These are phyloP conservation scores for Xylogone sp. DNA, from an alignment of 2,329 filamentous ascomycete genomes.

Conservation along the genomic window DNA sequence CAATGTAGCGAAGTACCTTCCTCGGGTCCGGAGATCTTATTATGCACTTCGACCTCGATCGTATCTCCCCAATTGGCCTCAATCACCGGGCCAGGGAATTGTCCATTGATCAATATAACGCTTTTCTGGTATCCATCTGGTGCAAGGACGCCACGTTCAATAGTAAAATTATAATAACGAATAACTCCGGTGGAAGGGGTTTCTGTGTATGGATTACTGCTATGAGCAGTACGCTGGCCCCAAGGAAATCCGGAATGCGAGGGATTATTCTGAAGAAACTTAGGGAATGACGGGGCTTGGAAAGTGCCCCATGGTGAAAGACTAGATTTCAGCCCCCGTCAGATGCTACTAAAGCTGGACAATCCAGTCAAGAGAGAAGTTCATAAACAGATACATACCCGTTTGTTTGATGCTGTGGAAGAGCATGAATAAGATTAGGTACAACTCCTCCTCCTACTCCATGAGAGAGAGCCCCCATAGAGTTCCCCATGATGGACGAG, in stretches of 20 bases:
- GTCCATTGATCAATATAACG: slow-evolving; percentile 42
- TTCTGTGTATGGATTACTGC: slow-evolving; percentile 32
- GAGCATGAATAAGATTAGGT: slow-evolving; percentile 10
- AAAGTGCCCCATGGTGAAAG: slow-evolving; percentile 29
- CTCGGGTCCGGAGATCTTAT: slow-evolving; percentile 51
- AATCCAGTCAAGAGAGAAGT: background rate
- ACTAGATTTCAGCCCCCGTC: background rate
- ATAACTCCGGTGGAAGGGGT: slow-evolving; percentile 37
- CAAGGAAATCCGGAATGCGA: slow-evolving; percentile 48
- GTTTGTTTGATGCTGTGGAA: slow-evolving; percentile 21
- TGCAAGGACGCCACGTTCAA: slow-evolving; percentile 24
- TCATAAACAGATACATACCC: slow-evolving; percentile 12
- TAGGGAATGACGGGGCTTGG: slow-evolving; percentile 26
- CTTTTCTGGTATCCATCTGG: slow-evolving; percentile 44
- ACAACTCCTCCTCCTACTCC: slow-evolving; percentile 6
- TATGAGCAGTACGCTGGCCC: slow-evolving; percentile 38
- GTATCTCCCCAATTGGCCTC: slow-evolving; percentile 35
- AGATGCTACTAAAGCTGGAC: background rate
- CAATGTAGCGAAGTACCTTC: slow-evolving; percentile 37
- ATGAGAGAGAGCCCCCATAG: background rate
- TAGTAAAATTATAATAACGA: slow-evolving; percentile 28
- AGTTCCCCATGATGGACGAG: background rate
- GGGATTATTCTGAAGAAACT: slow-evolving; percentile 46
- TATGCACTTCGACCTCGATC: slow-evolving; percentile 64
- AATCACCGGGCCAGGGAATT: slow-evolving; percentile 31